Percentiles rank a stretch among this genome's conserved stretches.
These are phyloP conservation scores for Colletotrichum sp. DNA, from an alignment of 2,329 filamentous ascomycete species.

Conservation along the genomic window DNA sequence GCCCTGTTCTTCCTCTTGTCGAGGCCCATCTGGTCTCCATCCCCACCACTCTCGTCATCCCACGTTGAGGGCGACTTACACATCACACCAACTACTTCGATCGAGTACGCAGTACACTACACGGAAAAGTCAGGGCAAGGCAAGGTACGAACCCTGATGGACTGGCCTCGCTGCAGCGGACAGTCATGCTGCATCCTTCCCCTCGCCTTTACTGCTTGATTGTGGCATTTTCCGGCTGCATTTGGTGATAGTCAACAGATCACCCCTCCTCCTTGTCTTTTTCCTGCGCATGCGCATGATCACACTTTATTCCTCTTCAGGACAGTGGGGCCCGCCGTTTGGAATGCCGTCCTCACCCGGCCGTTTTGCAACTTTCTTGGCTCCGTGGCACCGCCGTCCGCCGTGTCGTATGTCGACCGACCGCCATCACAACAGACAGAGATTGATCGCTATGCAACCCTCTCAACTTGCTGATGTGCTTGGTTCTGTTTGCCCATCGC, in stretches of 20 bases:
- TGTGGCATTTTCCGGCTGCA: background rate
- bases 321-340: background rate
- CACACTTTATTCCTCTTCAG: background rate
- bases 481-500: background rate
- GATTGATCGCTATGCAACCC: background rate
- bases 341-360: background rate
- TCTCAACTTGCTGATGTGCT: background rate
- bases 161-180: background rate
- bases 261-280: slow-evolving; percentile 4
- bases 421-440: background rate
- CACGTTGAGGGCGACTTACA: background rate
- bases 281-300: slow-evolving; percentile 14
- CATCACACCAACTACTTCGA: background rate
- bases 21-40: background rate
- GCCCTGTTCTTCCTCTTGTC: background rate
- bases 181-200: background rate
- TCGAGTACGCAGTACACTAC: background rate
- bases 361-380: background rate
- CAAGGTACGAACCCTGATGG: background rate
- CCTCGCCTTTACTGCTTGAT: background rate
- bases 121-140: background rate
- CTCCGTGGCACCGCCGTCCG: background rate
- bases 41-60: background rate
- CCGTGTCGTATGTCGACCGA: background rate
- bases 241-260: background rate